Base-by-base conservation (phyloP, 495 filamentous ascomycete genomes). In the Geoglossum glabrum region DNA sequence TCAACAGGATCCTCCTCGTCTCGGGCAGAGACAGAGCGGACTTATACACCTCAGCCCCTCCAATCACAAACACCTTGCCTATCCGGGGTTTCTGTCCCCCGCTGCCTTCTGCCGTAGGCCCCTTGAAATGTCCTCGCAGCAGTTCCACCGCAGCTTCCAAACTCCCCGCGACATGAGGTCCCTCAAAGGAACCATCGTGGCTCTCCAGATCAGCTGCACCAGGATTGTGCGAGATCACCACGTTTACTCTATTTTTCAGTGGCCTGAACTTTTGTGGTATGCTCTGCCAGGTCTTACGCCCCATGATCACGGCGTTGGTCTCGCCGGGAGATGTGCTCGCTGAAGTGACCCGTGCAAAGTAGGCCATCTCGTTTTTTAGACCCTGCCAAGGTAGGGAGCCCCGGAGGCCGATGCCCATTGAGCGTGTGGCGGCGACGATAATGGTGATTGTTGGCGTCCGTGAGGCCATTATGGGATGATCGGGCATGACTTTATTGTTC, bases 221-320 rank as follows among this genome's bases (percentile, higher is more conserved):
- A 4, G 34, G 61, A 58, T 72, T 64, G 25, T 84, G 73, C 34
- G 79, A 83, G 54, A 98, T 66, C 50, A 98, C 80, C 10, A 95
- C 76, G 62, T 87, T 97, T 5, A 84, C 67, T 27, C 92, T 68
- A 26, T 78, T 86, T 50, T 76, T 81, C 13, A 98, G 71, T 31
- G 92, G 92, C n/a, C 88, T 76, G 63, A 89, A 84, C 13, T 70
- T 71, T 0, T 69, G 63, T 1, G 90, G 90, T 3, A 98, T 87
- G 47, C 79, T 84, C 28, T 90, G 85, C 81, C 88, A 98, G 0
- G 92, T 96, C 70, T 92, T 95, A 61, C 92, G 85, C 52, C 92
- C 92, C 90, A 98, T 98, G 64, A 98, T 83, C 26, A 98, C 83
- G 0, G 84, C 85, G 65, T 97, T 98, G 25, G 51, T 54, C 10